These are phyloP conservation scores for Thelephora aurantiotincta DNA, from an alignment of 768 basidiomycete genomes.

Conservation along the genomic window DNA sequence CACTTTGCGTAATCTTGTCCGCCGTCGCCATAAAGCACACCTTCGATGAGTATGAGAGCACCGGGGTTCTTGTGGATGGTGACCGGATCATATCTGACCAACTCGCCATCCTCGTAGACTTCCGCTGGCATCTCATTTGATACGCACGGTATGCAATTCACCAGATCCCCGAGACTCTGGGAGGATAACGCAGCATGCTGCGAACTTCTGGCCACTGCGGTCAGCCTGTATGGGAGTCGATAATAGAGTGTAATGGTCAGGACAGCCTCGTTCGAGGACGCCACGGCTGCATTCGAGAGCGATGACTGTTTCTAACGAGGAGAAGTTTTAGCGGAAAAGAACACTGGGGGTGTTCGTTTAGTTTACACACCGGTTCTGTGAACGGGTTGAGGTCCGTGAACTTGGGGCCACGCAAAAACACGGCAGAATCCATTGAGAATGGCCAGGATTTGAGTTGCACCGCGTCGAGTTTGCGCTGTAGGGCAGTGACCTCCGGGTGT, in stretches of 20 bases:
- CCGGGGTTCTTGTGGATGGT: slow-evolving; percentile 14
- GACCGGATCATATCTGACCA: slow-evolving; percentile 19
- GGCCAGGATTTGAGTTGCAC: slow-evolving; percentile 45
- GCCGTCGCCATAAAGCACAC: slow-evolving; percentile 40
- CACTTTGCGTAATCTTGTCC: slow-evolving; percentile 45
- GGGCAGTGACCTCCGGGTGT: slow-evolving; percentile 27
- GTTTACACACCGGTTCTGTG: slow-evolving; percentile 21
- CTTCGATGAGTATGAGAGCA: slow-evolving; percentile 50
- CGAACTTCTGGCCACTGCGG: slow-evolving; percentile 44
- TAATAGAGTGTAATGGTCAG: slow-evolving; percentile 48
- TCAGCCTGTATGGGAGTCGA: slow-evolving; percentile 45
- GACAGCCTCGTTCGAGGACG: slow-evolving; percentile 24
- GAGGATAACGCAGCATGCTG: slow-evolving; percentile 59
- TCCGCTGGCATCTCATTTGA: slow-evolving; percentile 40
- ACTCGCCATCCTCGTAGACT: slow-evolving; percentile 17
- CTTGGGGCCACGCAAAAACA: slow-evolving; percentile 50
- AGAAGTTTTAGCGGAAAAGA: slow-evolving; percentile 3
- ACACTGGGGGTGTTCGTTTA: background rate
- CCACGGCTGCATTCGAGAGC: slow-evolving; percentile 4
- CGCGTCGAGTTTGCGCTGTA: slow-evolving; percentile 38
- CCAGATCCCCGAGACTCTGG: slow-evolving; percentile 55
- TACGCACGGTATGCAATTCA: slow-evolving; percentile 43
- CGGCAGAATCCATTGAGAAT: slow-evolving; percentile 42
- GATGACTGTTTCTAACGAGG: slow-evolving; percentile 2
- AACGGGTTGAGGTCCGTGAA: slow-evolving; percentile 56